Conservation (phyloP, 441 rosid species). For the Cnidoscolus chayamansa region DNA sequence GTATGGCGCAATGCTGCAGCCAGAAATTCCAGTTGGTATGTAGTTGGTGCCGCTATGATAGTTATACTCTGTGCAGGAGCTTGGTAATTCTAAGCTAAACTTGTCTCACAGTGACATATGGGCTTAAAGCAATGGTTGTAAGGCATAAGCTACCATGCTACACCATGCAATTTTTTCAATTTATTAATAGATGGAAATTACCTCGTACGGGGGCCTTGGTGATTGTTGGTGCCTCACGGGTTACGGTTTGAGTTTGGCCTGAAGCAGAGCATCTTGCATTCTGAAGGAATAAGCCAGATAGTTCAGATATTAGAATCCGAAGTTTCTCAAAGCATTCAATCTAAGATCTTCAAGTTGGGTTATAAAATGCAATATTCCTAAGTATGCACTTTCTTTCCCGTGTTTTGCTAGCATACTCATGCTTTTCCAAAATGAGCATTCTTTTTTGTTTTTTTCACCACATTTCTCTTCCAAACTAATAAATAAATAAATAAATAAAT, state of each 20-base stretch:
- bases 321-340: background rate
- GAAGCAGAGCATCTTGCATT: conserved; percentile 57
- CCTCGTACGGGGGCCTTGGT: conserved; percentile 81
- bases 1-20: background rate
- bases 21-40: background rate
- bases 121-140: background rate
- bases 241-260: conserved; percentile 75
- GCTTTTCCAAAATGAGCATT: background rate
- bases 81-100: background rate
- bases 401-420: background rate
- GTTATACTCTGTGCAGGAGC: background rate
- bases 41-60: background rate
- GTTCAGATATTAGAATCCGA: background rate
- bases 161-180: background rate
- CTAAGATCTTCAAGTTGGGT: background rate
- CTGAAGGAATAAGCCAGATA: conserved; percentile 31
- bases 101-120: too few relatives aligned
- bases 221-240: conserved; percentile 70
- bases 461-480: background rate
- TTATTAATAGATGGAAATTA: conserved; percentile 23
- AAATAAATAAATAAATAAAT: background rate
- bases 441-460: background rate
- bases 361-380: background rate
- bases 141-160: background rate
- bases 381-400: background rate